Base-by-base conservation (phyloP, 2,329 filamentous ascomycete species). In the Diplodia mutila region DNA sequence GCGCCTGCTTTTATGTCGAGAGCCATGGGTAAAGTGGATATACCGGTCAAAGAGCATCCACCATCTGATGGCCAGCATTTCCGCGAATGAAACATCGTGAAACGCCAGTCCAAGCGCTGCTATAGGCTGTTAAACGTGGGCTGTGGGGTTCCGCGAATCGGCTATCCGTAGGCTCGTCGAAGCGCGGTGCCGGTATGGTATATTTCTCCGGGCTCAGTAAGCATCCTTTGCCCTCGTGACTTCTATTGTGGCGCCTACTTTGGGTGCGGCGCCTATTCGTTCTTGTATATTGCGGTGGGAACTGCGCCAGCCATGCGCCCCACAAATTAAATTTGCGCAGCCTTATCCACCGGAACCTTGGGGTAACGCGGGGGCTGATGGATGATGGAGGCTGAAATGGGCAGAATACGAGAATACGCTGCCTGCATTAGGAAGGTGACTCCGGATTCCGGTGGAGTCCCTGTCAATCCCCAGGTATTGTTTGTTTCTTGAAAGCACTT, bases 181-280 rank as follows among this genome's bases (percentile, higher is more conserved):
- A 63, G 46, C 59, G 59, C 59, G 46, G 59, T 51, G 59, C 59
- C 59, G 59, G 59, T 21, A 25, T n/a, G 18, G 27, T 25, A 51
- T 63, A 63, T 63, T 63, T 34, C 42, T 63, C 59, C 59, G 59
- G 59, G 32, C 59, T 63, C 59, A 61, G 23, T 61, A 14, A 25
- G 32, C 39, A 32, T 16, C 2, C 8, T 6, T 11, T 37, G 27
- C 12, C 59, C 59, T 63, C 59, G 59, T 63, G 59, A 42, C 59
- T 23, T 51, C 7, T 14, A n/a, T 16, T 29, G 57, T 34, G 57
- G 39, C 21, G 32, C 4, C 57, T 32, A 7, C 14, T 61, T 61
- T 18, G 4, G 42, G 34, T 14, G 21, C 32, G 42, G 59, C 59
- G 59, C 59, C 46, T 34, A 25, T 63, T 34, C 9, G 37, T 51